Base-by-base conservation (phyloP, 352 stramenopile species). In the Thraustochytrium striatum region DNA sequence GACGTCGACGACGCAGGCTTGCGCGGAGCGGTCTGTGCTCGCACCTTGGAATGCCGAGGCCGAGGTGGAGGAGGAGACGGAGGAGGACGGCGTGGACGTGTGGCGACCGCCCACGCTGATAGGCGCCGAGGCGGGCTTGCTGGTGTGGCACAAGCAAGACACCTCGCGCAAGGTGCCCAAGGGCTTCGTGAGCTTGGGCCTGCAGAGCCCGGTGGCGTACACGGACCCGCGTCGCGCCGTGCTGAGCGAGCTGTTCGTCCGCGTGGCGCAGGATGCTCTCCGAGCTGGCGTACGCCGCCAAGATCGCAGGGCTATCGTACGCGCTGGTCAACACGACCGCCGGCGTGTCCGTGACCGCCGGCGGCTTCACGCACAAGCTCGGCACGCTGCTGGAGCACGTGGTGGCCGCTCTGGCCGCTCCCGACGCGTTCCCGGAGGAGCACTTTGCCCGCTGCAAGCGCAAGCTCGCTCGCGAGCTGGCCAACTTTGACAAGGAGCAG, bases 401-500 rank as follows among this genome's bases (percentile, higher is more conserved):
- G 33, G 52, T 75, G 39, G 65, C 65, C 11, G 39, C 52, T 3
- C 50, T 75, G 1, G n/a, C 44, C 19, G 32, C 43, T 32, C 30
- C 43, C 30, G 32, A 39, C 2, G 65, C 65, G n/a, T 39, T 75
- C 36, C 21, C 65, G 3, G 65, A 72, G 36, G 61, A 75, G 39
- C 41, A 58, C 30, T 75, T 75, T 25, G 7, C 9, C 9, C 44
- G 65, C 16, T 70, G 2, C 50, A 75, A 75, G 32, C 41, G 61
- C 13, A 75, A 61, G 3, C 65, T 75, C 39, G 25, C 11, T 8
- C 65, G 33, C 13, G 32, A 75, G 41, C 44, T 55, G 32, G 9
- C 30, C 9, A 75, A 75, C 65, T 75, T 75, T 7, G 65, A 75
- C 1, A 75, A 62, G 39, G 69, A 94, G 55, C 90, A 96, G 65